Evolutionary conservation across 2,329 filamentous ascomycete genomes (phyloP).

Genomic region (Ophiostoma himal-ulmi): DNA sequence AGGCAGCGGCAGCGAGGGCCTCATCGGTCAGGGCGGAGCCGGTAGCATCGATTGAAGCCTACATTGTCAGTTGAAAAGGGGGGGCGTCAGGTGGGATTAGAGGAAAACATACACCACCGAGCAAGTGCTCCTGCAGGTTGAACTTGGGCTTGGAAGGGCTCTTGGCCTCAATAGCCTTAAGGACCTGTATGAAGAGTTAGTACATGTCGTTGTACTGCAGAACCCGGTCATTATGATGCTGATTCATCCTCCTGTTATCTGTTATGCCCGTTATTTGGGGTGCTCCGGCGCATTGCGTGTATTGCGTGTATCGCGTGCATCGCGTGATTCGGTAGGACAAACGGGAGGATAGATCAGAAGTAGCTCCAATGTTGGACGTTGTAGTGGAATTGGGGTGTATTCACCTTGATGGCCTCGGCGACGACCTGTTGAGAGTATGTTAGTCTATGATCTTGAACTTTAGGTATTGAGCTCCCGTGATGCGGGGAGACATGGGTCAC

Average conservation of each 20-base stretch:
- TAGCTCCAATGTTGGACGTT: background rate
- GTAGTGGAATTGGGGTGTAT: background rate
- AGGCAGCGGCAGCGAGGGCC: conserved; percentile 75
- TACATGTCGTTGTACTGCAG: background rate
- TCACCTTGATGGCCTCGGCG: conserved; percentile 76
- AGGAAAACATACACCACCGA: conserved; percentile 73
- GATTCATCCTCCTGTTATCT: background rate
- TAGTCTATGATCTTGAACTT: background rate
- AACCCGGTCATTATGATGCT: background rate
- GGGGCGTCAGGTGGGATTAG: background rate
- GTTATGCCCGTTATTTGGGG: background rate
- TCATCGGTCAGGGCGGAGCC: conserved; percentile 75
- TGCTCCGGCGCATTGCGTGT: background rate
- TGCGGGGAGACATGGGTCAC: background rate
- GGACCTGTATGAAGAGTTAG: conserved; percentile 48
- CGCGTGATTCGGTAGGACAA: background rate
- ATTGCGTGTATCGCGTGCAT: background rate
- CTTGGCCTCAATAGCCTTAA: conserved; percentile 69
- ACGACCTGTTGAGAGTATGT: conserved; percentile 54
- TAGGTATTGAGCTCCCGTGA: background rate
- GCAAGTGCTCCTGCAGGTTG: conserved; percentile 81
- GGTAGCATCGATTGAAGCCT: conserved; percentile 84
- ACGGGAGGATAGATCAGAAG: background rate
- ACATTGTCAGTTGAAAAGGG: background rate
- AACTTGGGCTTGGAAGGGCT: conserved; percentile 68